Evolutionary conservation across 2,329 filamentous ascomycete species (phyloP).

Genomic region (Colletotrichum tofieldiae): DNA sequence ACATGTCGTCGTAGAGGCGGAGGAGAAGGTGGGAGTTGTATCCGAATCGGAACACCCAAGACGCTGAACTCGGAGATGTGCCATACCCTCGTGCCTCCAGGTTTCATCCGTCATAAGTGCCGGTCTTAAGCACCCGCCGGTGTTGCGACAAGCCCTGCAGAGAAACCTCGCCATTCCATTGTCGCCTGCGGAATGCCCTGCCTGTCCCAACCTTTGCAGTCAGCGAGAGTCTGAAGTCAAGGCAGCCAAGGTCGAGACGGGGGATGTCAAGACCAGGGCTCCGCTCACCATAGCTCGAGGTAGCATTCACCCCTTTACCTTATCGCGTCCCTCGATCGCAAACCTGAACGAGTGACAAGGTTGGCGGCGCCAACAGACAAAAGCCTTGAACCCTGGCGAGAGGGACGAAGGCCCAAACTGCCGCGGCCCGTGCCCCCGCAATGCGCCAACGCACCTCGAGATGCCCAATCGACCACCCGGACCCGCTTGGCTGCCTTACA

Average conservation of each 20-base stretch:
- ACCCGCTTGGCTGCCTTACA: slow-evolving; percentile 9
- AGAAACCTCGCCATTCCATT: not conserved
- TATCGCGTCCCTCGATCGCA: not conserved
- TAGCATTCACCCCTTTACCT: not conserved
- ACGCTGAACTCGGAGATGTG: not conserved
- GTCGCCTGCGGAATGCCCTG: not conserved
- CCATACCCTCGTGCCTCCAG: slow-evolving; percentile 16
- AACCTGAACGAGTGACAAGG: not conserved
- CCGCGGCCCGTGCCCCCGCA: slow-evolving; percentile 28
- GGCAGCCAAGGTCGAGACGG: slow-evolving; percentile 1
- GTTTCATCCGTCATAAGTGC: slow-evolving; percentile 32
- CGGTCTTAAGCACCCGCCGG: slow-evolving; percentile 25
- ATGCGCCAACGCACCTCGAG: slow-evolving; percentile 20
- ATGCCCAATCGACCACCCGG: not conserved
- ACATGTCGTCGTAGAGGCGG: not conserved
- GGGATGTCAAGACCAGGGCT: not conserved
- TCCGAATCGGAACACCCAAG: not conserved
- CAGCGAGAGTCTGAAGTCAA: not conserved
- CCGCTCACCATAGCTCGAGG: not conserved
- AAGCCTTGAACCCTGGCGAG: slow-evolving; percentile 15
- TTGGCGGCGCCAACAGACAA: not conserved
- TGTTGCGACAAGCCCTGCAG: slow-evolving; percentile 13
- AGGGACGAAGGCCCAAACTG: slow-evolving; percentile 18
- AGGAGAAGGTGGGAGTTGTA: not conserved
- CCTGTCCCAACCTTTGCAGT: not conserved